phyloP scores from a whole-genome alignment of 2,329 filamentous ascomycete genomes.

The Pestalotiopsis sp. region DNA sequence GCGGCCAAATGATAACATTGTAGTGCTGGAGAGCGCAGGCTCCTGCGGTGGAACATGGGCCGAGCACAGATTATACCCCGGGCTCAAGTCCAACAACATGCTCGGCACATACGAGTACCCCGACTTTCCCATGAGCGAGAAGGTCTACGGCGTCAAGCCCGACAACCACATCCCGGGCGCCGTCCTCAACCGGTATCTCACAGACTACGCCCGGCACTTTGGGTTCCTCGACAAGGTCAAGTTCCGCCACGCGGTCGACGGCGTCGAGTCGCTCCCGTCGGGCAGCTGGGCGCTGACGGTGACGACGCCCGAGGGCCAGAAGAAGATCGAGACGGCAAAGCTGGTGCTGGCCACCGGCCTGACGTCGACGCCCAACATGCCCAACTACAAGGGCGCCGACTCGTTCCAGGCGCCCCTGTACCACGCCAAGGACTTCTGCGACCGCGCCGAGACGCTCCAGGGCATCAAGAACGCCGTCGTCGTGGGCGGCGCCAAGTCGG shows the following conservation, averaged over 20 bases:
- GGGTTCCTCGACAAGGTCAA: constrained; percentile 48
- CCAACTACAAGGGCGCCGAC: constrained; percentile 47
- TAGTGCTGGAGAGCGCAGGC: constrained; percentile 44
- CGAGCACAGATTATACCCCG: constrained; percentile 42
- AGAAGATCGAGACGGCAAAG: constrained; percentile 39
- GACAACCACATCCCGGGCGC: constrained; percentile 61
- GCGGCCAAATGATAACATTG: constrained; percentile 40
- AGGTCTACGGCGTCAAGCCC: constrained; percentile 37
- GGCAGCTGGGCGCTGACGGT: constrained; percentile 29
- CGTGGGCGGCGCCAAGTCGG: constrained; percentile 62
- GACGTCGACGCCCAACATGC: constrained; percentile 57
- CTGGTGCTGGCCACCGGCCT: constrained; percentile 63
- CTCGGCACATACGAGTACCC: constrained; percentile 41
- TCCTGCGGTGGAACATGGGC: constrained; percentile 47
- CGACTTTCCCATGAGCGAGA: constrained; percentile 34
- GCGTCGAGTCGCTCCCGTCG: constrained; percentile 39
- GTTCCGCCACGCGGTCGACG: constrained; percentile 51
- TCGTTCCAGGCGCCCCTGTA: constrained; percentile 54
- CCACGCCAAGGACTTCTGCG: constrained; percentile 54
- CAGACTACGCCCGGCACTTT: constrained; percentile 54
- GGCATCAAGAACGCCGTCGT: constrained; percentile 45
- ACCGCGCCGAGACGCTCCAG: constrained; percentile 30
- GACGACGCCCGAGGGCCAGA: constrained; percentile 10
- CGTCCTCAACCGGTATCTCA: constrained; percentile 57
- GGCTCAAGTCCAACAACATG: constrained; percentile 46